Evolutionary conservation across 2,329 filamentous ascomycete genomes (phyloP), one percentile per base, ranked within the genome.

Genomic region (Alternaria postmessia): DNA sequence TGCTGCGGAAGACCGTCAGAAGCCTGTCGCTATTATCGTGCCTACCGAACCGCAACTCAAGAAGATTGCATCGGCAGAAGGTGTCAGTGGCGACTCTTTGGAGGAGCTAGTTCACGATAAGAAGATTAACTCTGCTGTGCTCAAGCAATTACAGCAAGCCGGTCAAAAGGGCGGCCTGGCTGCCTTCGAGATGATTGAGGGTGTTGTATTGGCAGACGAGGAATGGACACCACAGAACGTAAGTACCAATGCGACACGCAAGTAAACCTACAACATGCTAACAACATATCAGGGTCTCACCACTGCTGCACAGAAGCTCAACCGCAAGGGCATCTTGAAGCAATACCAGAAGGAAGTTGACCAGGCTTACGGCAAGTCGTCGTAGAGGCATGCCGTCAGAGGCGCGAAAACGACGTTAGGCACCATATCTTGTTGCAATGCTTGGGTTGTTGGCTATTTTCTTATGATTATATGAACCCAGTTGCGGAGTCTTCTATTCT

Each of bases 221-320:
- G 93, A 96, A 79, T 96, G 93, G 93, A 94, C 90, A 56, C 91
- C 93, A 54, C 86, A 88, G 60, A 95, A 89, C 75, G 92, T 94
- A 83, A 89, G 91, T 86, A 52, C 8, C 22, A 28, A 7, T 48
- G 28, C 22, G 38, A 22, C 36, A 36, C 5, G 36, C 8, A 11
- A 24, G 38, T 42, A 34, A 26, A 18, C 7, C 24, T 43, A 38
- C 30, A 49, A n/a, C 20, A 32, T 39, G 24, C 71, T 76, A 69
- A 75, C 59, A 56, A 7, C 20, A 30, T 16, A 20, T 14, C 46
- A 84, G 82, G 79, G 79, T 42, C 75, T 85, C 34, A 81, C 81
- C 5, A 85, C 83, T 5, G 83, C 83, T 5, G 83, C 83, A 16
- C 82, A 84, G 71, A 85, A 85, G 75, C 75, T 85, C 52, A 84